Base-by-base conservation (phyloP, 768 basidiomycete genomes). In the Russula sp. region DNA sequence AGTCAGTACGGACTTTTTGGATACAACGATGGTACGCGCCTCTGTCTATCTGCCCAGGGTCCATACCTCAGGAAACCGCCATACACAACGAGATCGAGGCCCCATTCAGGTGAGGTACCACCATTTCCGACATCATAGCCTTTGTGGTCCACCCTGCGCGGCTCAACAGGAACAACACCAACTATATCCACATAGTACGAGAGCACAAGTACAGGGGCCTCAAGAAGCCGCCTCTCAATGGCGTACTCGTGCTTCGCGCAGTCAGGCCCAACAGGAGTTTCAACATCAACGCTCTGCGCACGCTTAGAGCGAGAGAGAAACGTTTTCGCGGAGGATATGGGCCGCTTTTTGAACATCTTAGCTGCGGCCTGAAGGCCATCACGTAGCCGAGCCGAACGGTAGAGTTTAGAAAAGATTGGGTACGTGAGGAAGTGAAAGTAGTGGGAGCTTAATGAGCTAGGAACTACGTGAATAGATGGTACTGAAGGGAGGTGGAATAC, bases 41-140 rank as follows among this genome's bases (percentile, higher is more conserved):
- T 79, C 73, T 97, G 96, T 29, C 95, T 81, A 74, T 98, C 96
- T 25, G 94, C 88, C 96, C 96, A 98, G 4, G 96, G 96, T 5
- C 96, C 96, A 70, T 98, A 98, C 20, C 83, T 81, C 39, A 97
- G 66, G 39, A 79, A 72, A 0, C 92, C 95, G 18, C 85, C 85
- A 60, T 83, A 77, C n/a, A 98, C 76, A 18, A 86, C 80, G 18
- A 98, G 67, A 69, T 98, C 91, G 29, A 97, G 75, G 3, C 95
- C 96, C 91, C 94, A 98, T 70, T 98, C 92, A 7, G 96, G 96
- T 22, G 89, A 79, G 45, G 87, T 70, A 68, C 90, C 94, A 1
- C 92, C 88, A 69, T 97, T 97, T 2, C 91, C 93, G 53, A 94
- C 78, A 65, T 93, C 87, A 69, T 82, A 66, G 62, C 34, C 73